Evolutionary conservation across 352 stramenopile genomes (phyloP).

Genomic region (Phytopythium aichiense): DNA sequence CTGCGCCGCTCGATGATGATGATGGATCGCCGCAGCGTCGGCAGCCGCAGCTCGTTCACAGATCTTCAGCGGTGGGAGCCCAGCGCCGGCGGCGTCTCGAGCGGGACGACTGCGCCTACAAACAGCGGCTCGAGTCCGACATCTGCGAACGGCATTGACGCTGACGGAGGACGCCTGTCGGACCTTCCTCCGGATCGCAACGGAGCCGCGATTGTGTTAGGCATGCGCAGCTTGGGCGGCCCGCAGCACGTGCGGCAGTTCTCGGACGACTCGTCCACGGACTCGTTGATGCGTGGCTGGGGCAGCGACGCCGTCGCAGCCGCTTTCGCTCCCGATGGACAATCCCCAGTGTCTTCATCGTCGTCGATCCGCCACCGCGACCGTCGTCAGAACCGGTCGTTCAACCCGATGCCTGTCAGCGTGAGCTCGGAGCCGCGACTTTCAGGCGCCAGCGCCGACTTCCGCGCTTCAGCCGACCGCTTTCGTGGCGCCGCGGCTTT

Average conservation of each 20-base stretch:
- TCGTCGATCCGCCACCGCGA: conserved; percentile 1
- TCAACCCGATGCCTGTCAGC: not conserved
- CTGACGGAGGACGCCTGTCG: not conserved
- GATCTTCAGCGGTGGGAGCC: conserved; percentile 36
- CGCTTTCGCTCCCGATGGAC: conserved; percentile 2
- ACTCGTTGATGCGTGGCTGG: conserved; percentile 10
- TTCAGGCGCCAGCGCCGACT: not conserved
- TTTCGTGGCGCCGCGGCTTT: conserved; percentile 4
- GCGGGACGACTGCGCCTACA: not conserved
- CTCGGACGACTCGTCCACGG: conserved; percentile 20
- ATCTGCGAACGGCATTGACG: not conserved
- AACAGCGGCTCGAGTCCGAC: not conserved
- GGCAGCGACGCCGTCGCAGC: conserved; percentile 2
- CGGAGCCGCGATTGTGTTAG: not conserved
- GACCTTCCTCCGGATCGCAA: conserved; percentile 25
- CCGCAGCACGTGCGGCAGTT: conserved; percentile 6
- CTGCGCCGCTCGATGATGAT: not conserved
- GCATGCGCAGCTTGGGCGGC: conserved; percentile 5
- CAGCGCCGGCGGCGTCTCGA: conserved; percentile 3
- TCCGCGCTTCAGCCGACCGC: not conserved
- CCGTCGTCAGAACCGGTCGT: not conserved
- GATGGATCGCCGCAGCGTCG: conserved; percentile 24
- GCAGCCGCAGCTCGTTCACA: conserved; percentile 32
- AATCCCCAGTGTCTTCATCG: conserved; percentile 14
- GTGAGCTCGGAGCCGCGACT: conserved; percentile 15